A percentile compares a stretch with the other conserved stretches of the same genome.
phyloP scores from a whole-genome alignment of 352 stramenopile genomes.

The Phytophthora boehmeriae region DNA sequence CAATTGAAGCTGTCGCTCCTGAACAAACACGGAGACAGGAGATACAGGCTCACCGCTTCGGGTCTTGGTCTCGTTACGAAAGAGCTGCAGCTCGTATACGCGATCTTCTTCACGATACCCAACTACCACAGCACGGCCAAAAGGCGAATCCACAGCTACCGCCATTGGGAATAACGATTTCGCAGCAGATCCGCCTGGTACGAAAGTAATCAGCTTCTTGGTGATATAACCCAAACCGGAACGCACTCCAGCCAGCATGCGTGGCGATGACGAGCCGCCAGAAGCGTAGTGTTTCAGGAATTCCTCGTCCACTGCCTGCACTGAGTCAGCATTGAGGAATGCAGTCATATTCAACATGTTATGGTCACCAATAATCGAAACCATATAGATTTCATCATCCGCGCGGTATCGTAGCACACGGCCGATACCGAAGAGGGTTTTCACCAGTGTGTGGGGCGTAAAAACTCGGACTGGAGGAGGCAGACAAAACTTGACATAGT shows the following conservation, averaged over 20 bases:
- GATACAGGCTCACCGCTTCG: constrained; percentile 22
- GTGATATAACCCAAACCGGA: constrained; percentile 81
- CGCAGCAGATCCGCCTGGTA: constrained; percentile 44
- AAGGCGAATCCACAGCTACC: constrained; percentile 73
- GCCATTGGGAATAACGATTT: constrained; percentile 64
- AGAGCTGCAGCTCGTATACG: constrained; percentile 74
- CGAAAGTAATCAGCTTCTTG: constrained; percentile 80
- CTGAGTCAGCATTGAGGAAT: constrained; percentile 55
- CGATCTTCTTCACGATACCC: constrained; percentile 65
- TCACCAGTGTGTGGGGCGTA: constrained; percentile 56
- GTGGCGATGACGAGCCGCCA: constrained; percentile 44
- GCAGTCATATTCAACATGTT: constrained; percentile 47
- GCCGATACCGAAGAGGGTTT: constrained; percentile 82
- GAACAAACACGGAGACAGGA: constrained; percentile 47
- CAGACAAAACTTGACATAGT: constrained; percentile 64
- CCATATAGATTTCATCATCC: constrained; percentile 76
- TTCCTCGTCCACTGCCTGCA: constrained; percentile 47
- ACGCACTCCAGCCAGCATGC: constrained; percentile 77
- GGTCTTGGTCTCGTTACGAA: constrained; percentile 46
- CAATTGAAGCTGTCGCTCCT: constrained; percentile 57
- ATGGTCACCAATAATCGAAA: constrained; percentile 49
- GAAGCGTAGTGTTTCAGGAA: constrained; percentile 37
- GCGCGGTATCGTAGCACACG: constrained; percentile 63
- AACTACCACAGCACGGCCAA: constrained; percentile 72
- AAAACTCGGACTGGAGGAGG: constrained; percentile 49